Evolutionary conservation across 2,329 filamentous ascomycete genomes (phyloP), one percentile per base, ranked within the genome.

Genomic region (Fusarium hainanense): DNA sequence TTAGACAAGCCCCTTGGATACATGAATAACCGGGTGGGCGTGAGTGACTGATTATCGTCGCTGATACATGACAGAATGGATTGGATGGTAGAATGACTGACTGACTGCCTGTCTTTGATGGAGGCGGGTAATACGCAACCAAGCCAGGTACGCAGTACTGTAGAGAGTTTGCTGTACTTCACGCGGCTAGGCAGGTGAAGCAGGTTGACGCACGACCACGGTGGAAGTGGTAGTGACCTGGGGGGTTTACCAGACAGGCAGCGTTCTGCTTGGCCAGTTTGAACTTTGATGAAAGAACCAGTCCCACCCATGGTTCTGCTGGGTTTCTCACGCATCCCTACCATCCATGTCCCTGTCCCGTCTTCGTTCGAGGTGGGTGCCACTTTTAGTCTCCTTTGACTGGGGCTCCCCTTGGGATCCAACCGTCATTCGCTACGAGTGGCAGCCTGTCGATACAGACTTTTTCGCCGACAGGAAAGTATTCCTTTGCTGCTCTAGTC

Each of bases 221-320:
- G 58, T 70, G 63, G 59, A 68, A 60, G 67, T 70, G 63, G 63
- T 68, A 55, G 59, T 44, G 62, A 66, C 62, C 63, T 61, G 37
- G 18, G 49, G 54, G 61, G 34, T n/a, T 42, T 48, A 37, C 54
- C 16, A 57, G 46, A 47, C 54, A 70, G 52, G 20, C 51, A 46
- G 50, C 34, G 37, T 28, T 66, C 42, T 70, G 59, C 46, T 58
- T 70, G 54, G 68, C 21, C 59, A 30, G 56, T 62, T 59, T 60
- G 47, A 21, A 27, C 32, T 41, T 49, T 71, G 59, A 66, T 37
- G 57, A 28, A 21, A 51, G 49, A 51, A 51, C 27, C 48, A 50
- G 62, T 34, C 51, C 68, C 68, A 69, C 68, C 37, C 41, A 50
- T 52, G 47, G 50, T 65, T 58, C 46, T 69, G 50, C 63, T 70